Evolutionary conservation across 192 early-diverging fungal species (phyloP).

Genomic region (Backusella sp.): DNA sequence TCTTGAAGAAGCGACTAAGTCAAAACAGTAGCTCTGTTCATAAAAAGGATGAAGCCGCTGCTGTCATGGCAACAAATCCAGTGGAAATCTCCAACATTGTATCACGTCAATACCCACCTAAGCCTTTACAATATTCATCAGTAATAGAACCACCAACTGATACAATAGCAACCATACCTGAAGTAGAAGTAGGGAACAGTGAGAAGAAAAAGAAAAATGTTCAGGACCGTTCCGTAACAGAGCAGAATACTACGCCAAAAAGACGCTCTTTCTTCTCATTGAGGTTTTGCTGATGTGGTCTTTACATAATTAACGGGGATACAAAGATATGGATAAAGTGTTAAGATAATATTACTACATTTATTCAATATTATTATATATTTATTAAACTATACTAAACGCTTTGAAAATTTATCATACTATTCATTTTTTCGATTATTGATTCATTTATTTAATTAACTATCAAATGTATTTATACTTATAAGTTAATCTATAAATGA

Average conservation of each 20-base stretch:
- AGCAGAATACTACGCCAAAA: background rate
- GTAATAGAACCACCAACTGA: conserved; percentile 1
- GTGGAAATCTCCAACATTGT: conserved; percentile 3
- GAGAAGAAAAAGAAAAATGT: background rate
- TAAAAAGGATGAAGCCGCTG: conserved; percentile 4
- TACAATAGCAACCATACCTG: background rate
- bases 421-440: background rate
- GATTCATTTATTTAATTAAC: background rate
- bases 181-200: background rate
- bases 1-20: conserved; percentile 11
- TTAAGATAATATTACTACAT: background rate
- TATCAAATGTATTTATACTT: background rate
- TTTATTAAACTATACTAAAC: conserved; percentile 4
- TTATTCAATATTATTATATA: background rate
- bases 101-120: conserved; percentile 11
- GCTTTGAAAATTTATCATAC: background rate
- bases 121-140: conserved; percentile 11
- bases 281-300: background rate
- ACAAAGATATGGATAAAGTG: background rate
- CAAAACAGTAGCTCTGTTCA: background rate
- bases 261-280: conserved; percentile 15
- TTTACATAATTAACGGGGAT: background rate
- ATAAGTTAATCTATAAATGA: background rate
- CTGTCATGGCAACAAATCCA: background rate
- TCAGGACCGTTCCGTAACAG: too few relatives aligned